These are phyloP conservation scores for Pseudonectria buxi DNA, from an alignment of 2,329 filamentous ascomycete genomes.

Conservation along the genomic window DNA sequence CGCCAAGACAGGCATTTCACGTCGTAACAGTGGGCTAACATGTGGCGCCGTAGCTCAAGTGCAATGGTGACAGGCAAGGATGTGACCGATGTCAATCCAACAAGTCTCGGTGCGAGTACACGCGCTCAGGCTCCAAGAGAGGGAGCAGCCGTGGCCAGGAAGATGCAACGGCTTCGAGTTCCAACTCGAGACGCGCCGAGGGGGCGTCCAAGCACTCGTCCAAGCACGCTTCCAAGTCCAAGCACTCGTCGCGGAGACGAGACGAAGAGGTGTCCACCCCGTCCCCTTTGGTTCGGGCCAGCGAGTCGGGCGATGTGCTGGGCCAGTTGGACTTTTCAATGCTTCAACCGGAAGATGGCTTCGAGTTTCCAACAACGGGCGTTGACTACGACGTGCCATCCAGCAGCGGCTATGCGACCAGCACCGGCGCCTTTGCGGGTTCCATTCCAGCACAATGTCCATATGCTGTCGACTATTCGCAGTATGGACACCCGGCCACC, in stretches of 20 bases:
- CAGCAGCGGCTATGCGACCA: constrained; percentile 1
- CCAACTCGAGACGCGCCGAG: constrained; percentile 12
- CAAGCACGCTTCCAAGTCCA: constrained; percentile 8
- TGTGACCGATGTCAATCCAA: constrained; percentile 29
- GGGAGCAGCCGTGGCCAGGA: constrained; percentile 20
- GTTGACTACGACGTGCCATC: constrained; percentile 16
- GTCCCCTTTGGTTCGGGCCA: not conserved
- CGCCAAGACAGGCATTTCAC: constrained; percentile 1
- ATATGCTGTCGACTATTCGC: constrained; percentile 3
- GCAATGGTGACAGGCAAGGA: constrained; percentile 32
- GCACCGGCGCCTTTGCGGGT: not conserved
- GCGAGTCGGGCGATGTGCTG: constrained; percentile 18
- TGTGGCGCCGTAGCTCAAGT: constrained; percentile 24
- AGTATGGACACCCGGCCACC: constrained; percentile 6
- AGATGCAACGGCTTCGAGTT: constrained; percentile 5
- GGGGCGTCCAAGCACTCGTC: constrained; percentile 17
- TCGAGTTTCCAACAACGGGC: constrained; percentile 15
- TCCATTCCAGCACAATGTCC: constrained; percentile 1
- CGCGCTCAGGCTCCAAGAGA: constrained; percentile 26
- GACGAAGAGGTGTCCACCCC: no score
- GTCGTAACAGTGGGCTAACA: constrained; percentile 3
- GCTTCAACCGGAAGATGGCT: constrained; percentile 25
- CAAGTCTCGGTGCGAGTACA: constrained; percentile 29
- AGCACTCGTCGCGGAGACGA: constrained; percentile 11
- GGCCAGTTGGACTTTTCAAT: constrained; percentile 22